Base-by-base conservation (phyloP, 805 yeast species). In the Saturnispora kantuleensis region DNA sequence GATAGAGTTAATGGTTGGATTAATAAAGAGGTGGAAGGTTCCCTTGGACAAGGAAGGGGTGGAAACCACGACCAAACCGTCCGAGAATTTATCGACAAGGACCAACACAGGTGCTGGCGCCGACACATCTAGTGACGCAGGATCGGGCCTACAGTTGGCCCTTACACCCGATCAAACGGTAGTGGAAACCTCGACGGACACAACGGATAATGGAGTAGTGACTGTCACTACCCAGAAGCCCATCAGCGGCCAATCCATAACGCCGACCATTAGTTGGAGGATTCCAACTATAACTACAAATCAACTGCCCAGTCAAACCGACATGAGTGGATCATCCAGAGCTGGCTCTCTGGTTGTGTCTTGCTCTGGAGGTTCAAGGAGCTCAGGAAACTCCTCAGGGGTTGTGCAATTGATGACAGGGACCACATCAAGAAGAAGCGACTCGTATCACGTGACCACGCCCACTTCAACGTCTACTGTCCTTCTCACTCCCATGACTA, bases 231-330 rank as follows among this genome's bases (percentile, higher is more conserved):
- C 52, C n/a, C 47, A 44, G 13, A 32, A 47, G 16, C 37, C 47
- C 2, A 31, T 38, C 10, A 30, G 32, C 3, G 37, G 30, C 1
- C 46, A 39, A 15, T 15, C 46, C 10, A 26, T 36, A 10, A 38
- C 34, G 2, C 49, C 45, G 1, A 35, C 40, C 3, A 36, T 50
- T 6, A 15, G 31, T 4, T 37, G 46, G 42, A 44, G 44, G n/a
- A 36, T 47, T 1, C 50, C 52, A 13, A 50, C 53, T 1, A 50
- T 50, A 10, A 50, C 53, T 10, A 50, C 53, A 17, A 35, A 50
- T 39, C 32, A 40, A 10, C 30, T 50, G 12, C 50, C 52, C 10
- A 49, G 62, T 30, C n/a, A 17, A 12, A 11, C 34, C 11, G 3
- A 13, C 39, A 9, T 34, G 8, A 16, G 12, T 5, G 17, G 37